phyloP scores from a whole-genome alignment of 805 yeast genomes.

The Metschnikowia santaceciliae region DNA sequence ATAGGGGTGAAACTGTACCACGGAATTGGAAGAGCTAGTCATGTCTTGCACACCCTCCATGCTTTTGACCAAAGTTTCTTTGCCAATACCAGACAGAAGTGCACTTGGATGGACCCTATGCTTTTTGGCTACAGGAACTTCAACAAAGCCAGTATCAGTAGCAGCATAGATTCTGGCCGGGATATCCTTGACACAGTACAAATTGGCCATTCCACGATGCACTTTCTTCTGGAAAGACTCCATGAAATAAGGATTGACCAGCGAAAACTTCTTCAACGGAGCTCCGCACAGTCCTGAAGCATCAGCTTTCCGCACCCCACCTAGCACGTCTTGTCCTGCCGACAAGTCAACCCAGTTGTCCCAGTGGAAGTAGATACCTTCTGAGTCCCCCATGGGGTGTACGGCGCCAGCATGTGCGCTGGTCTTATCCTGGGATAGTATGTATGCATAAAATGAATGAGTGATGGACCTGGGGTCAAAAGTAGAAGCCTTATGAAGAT shows the following conservation, averaged over 20 bases:
- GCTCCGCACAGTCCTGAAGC: constrained; percentile 25
- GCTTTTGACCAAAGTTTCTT: constrained; percentile 7
- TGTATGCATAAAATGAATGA: constrained; percentile 8
- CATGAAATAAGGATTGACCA: constrained; percentile 31
- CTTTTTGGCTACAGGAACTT: constrained; percentile 28
- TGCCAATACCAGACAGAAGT: neutral
- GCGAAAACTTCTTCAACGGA: constrained; percentile 19
- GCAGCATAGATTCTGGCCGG: constrained; percentile 26
- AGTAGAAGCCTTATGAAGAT: constrained; percentile 19
- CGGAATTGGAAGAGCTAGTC: neutral
- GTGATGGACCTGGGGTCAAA: constrained; percentile 26
- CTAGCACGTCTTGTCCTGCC: constrained; percentile 22
- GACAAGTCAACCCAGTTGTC: constrained; percentile 36
- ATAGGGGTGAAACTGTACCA: constrained; percentile 5
- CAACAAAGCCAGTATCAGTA: constrained; percentile 23
- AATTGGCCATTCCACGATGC: constrained; percentile 30
- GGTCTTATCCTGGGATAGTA: constrained; percentile 4
- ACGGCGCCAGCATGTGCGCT: constrained; percentile 1
- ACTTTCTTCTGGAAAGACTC: constrained; percentile 33
- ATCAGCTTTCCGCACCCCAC: constrained; percentile 12
- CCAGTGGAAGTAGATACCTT: constrained; percentile 37
- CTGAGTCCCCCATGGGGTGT: constrained; percentile 3
- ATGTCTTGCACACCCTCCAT: constrained; percentile 3
- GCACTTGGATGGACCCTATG: constrained; percentile 18
- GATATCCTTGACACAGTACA: constrained; percentile 29